These are phyloP conservation scores for Chaetomium sp. DNA, from an alignment of 2,329 filamentous ascomycete genomes.

Conservation along the genomic window DNA sequence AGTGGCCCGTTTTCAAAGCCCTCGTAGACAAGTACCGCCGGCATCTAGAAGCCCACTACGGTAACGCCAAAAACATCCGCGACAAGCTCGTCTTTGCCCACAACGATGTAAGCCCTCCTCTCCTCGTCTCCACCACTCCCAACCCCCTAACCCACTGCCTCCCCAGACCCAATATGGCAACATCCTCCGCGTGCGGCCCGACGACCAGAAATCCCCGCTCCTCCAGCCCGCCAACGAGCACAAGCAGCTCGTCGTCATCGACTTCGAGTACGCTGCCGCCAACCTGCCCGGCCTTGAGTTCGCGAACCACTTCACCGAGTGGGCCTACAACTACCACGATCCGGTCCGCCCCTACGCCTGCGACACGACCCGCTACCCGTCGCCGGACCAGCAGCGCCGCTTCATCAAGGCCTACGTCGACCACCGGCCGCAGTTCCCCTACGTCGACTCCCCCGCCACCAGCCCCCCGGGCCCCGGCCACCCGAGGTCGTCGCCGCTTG, in stretches of 20 bases:
- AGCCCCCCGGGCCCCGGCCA: constrained; percentile 38
- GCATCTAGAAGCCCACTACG: constrained; percentile 73
- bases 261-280: constrained; percentile 95
- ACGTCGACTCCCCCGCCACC: constrained; percentile 36
- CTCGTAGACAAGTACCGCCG: constrained; percentile 76
- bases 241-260: constrained; percentile 94
- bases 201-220: constrained; percentile 78
- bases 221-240: constrained; percentile 89
- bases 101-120: constrained; percentile 72
- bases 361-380: constrained; percentile 72
- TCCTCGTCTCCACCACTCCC: background rate
- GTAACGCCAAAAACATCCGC: constrained; percentile 65
- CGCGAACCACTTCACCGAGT: constrained; percentile 97
- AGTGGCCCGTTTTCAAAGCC: constrained; percentile 76
- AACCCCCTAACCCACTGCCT: background rate
- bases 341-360: constrained; percentile 65
- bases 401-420: constrained; percentile 87
- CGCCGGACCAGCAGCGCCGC: constrained; percentile 74
- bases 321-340: constrained; percentile 97
- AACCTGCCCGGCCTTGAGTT: constrained; percentile 88
- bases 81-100: constrained; percentile 90
- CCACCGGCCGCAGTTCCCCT: constrained; percentile 70
- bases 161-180: constrained; percentile 94
- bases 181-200: constrained; percentile 72
- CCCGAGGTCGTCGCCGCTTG: constrained; percentile 46